Percentiles rank a stretch among this genome's conserved stretches.
Evolutionary conservation across 179 eudicot species (phyloP).

Genomic region (Corrigiola litoralis): DNA sequence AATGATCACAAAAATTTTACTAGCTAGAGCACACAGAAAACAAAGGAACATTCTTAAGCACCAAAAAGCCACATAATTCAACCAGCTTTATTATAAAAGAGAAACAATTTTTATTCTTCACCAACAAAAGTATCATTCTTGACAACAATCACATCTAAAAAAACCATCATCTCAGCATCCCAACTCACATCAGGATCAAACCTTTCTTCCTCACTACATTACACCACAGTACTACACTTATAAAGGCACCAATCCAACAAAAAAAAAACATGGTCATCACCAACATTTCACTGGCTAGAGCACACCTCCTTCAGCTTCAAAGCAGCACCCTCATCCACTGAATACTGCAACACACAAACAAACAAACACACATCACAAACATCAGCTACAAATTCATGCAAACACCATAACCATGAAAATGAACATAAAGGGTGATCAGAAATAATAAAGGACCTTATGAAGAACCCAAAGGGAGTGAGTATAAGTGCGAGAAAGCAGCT

Average conservation of each 20-base stretch:
- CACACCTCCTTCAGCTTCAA: conserved; percentile 54
- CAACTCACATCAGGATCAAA: neutral
- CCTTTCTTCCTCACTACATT: neutral
- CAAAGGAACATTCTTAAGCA: too few species aligned
- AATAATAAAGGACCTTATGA: conserved; percentile 36
- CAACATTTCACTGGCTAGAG: conserved; percentile 17
- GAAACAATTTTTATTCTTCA: too few species aligned
- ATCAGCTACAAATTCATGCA: neutral
- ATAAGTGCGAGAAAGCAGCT: conserved; percentile 69
- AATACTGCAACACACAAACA: conserved; percentile 40
- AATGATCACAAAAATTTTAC: too few species aligned
- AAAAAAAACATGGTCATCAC: conserved; percentile 26
- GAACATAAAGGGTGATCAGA: neutral
- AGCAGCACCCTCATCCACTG: conserved; percentile 59
- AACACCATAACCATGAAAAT: neutral
- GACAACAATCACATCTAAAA: neutral
- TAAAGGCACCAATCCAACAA: conserved; percentile 6
- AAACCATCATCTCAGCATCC: neutral
- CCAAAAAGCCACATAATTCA: too few species aligned
- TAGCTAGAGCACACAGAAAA: too few species aligned
- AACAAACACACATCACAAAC: neutral
- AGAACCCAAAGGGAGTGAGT: conserved; percentile 82
- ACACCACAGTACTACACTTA: too few species aligned
- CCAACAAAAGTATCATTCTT: neutral
- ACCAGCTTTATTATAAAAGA: too few species aligned